Conservation (phyloP, 2,329 filamentous ascomycete genomes). For the Fusarium metavorans region DNA sequence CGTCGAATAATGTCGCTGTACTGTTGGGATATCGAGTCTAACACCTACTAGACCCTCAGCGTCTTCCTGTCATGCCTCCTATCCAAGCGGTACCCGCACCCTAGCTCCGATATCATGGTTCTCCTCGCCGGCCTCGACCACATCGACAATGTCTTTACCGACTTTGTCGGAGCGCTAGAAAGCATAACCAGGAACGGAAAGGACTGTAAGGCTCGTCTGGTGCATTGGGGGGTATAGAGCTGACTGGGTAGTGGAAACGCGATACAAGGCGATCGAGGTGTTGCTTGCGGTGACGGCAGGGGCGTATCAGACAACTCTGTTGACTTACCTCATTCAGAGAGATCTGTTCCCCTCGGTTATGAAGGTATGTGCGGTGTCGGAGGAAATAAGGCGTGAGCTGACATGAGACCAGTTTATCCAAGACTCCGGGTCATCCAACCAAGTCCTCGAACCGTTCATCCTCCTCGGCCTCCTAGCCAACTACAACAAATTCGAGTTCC, state of each 20-base stretch:
- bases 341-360: constrained; percentile 95
- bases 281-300: constrained; percentile 88
- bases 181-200: constrained; percentile 82
- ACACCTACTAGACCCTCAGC: constrained; percentile 77
- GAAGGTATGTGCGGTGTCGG: constrained; percentile 71
- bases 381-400: not conserved
- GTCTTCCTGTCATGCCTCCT: constrained; percentile 87
- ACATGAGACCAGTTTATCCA: constrained; percentile 75
- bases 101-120: constrained; percentile 93
- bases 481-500: constrained; percentile 99
- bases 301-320: constrained; percentile 93
- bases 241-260: constrained; percentile 72
- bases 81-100: constrained; percentile 92
- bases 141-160: constrained; percentile 87
- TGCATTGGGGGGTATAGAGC: constrained; percentile 15
- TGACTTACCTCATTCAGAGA: constrained; percentile 94
- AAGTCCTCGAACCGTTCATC: constrained; percentile 80
- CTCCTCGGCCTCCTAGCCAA: constrained; percentile 90
- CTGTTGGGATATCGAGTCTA: constrained; percentile 33
- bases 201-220: constrained; percentile 64
- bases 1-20: constrained; percentile 44
- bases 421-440: constrained; percentile 75
- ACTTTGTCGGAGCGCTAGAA: constrained; percentile 88
- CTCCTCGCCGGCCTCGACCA: constrained; percentile 90
- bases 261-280: constrained; percentile 83